phyloP scores from a whole-genome alignment of 768 basidiomycete genomes.

The Boletus rubescentipes region DNA sequence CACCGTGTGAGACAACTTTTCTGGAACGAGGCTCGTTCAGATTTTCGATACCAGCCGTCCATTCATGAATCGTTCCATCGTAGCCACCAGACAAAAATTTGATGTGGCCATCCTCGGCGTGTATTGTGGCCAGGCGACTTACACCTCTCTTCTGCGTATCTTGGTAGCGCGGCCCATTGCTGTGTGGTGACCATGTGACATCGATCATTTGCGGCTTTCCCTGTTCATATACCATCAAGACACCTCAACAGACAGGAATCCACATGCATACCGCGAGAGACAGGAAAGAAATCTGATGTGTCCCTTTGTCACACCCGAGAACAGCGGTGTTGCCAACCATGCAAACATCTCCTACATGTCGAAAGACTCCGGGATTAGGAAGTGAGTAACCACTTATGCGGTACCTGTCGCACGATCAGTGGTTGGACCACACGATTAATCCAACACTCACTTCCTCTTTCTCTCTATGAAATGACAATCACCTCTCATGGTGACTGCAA shows the following conservation, averaged over 20 bases:
- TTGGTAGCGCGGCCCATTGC: conserved; percentile 25
- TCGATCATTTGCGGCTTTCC: conserved; percentile 32
- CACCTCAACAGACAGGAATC: conserved; percentile 24
- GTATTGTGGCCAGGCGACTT: conserved; percentile 43
- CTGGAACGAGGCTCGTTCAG: conserved; percentile 24
- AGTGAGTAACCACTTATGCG: conserved; percentile 39
- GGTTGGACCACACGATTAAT: conserved; percentile 3
- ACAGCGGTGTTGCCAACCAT: conserved; percentile 41
- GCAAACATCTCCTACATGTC: conserved; percentile 48
- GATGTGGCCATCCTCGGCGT: conserved; percentile 27
- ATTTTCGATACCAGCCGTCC: conserved; percentile 31
- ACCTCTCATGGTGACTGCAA: conserved; percentile 46
- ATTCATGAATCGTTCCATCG: conserved; percentile 44
- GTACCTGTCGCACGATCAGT: conserved; percentile 27
- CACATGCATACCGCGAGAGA: conserved; percentile 33
- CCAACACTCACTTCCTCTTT: conserved; percentile 27
- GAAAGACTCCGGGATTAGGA: conserved; percentile 35
- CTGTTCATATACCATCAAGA: conserved; percentile 28
- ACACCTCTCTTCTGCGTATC: conserved; percentile 34
- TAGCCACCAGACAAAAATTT: conserved; percentile 50
- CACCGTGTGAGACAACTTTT: conserved; percentile 32
- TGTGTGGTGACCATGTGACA: conserved; percentile 34
- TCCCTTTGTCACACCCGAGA: conserved; percentile 44
- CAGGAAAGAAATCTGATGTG: conserved; percentile 43
- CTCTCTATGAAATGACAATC: conserved; percentile 45